Evolutionary conservation across 1,139 yeast species (phyloP), one percentile per base, ranked within the genome.

Genomic region (Zygosaccharomyces pseudobailii): DNA sequence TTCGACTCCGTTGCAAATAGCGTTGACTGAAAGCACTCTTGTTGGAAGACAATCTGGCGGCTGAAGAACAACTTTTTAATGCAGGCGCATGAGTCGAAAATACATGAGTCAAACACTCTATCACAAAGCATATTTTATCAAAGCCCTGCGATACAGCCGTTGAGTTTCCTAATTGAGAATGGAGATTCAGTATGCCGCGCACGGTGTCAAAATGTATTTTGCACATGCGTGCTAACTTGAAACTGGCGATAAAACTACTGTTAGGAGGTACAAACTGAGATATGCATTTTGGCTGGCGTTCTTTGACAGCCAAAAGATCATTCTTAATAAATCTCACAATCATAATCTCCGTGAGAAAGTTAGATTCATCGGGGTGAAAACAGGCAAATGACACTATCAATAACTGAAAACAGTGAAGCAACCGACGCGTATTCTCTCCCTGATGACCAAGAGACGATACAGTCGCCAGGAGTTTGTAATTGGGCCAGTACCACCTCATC

Each of bases 361-460:
- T 47, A 8, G 42, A 22, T 19, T 45, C 44, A 19, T 32, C 35
- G 21, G 40, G 45, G 25, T 52, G 45, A 17, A 35, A 49, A 10
- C 56, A 43, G 46, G 48, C 53, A 38, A 52, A 50, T 1, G 62
- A 58, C 5, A 52, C 46, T 13, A 59, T 20, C 17, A 57, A 33
- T 6, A 45, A 39, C 43, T 57, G 58, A 13, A 56, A 51, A 24
- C 55, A 50, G 4, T 44, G 36, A n/a, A 42, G 51, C 23, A 56
- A 34, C n/a, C 40, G 48, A 6, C 30, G 25, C 6, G 36, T 36
- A 9, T 42, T 36, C 21, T 20, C n/a, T 5, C 17, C 17, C 19
- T 21, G 21, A 17, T 35, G 32, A 3, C 30, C 41, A 28, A 43
- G 22, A 22, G 47, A 43, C 13, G 40, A 4, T 17, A 41, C 42